Base-by-base conservation (phyloP, 345 rosid genomes). In the Orychophragmus violaceus region DNA sequence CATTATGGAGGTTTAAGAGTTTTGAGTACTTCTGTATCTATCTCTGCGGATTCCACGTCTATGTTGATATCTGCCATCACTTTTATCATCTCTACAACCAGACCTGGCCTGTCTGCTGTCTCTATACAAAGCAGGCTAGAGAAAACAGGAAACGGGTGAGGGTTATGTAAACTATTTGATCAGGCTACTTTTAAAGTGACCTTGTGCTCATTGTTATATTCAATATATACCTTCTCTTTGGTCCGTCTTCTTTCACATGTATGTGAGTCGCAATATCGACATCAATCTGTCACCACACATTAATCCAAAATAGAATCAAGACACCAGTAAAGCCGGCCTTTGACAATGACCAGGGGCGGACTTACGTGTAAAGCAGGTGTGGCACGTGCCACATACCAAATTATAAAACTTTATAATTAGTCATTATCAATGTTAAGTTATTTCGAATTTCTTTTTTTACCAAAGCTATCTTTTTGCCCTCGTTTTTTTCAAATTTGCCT, bases 21-120 rank as follows among this genome's bases (percentile, higher is more conserved):
- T 39, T 60, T 5, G 2, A 68, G n/a, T 74, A 93, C 98, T 72
- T 90, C 96, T 62, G 98, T 93, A 5, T 93, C 98, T 69, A 93
- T 90, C 72, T 86, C 97, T 9, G 94, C 96, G 0, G 98, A 94
- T 82, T 90, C 96, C 5, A 94, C 96, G 13, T 84, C 89, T 23
- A 94, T 74, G 69, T 88, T 94, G 66, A 87, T 64, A 72, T 94
- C 90, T 28, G 90, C 83, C 69, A 94, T 87, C 70, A 84, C 64
- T 81, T 85, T 81, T 7, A 94, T 88, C 46, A 94, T 79, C 73
- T 94, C 99, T 8, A 84, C 87, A 1, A 94, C 83, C 49, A 94
- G 80, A 65, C 99, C 99, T 48, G 99, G 86, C 70, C 97, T 85
- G 80, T 94, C 99, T 9, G 97, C 92, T 63, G 97, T 90, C 84